phyloP scores from a whole-genome alignment of 1,284 basidiomycete species.

The Meira miltonrushii region DNA sequence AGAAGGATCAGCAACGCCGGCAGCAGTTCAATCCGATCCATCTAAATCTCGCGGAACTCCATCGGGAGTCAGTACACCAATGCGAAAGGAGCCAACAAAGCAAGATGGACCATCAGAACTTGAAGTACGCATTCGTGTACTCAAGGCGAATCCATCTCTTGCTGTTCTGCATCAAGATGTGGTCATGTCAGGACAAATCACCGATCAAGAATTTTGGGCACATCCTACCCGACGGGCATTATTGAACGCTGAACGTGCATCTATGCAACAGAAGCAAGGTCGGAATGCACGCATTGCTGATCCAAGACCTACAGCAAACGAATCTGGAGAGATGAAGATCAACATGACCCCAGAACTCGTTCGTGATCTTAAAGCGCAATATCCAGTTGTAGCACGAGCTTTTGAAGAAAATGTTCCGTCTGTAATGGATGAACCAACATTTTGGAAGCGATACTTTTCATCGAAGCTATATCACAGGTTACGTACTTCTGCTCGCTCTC shows the following conservation, averaged over 20 bases:
- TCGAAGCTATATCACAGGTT: constrained; percentile 91
- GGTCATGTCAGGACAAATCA: constrained; percentile 33
- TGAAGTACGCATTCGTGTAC: constrained; percentile 39
- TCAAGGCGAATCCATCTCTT: constrained; percentile 37
- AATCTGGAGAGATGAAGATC: constrained; percentile 64
- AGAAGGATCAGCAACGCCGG: background rate
- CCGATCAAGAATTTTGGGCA: constrained; percentile 50
- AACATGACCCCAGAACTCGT: constrained; percentile 87
- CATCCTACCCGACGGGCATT: constrained; percentile 45
- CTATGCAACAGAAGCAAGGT: constrained; percentile 38
- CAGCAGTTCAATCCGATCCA: background rate
- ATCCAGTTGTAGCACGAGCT: constrained; percentile 84
- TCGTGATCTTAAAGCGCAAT: constrained; percentile 94
- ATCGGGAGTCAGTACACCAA: background rate
- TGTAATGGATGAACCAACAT: constrained; percentile 78
- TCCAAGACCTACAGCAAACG: constrained; percentile 41
- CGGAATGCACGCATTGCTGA: constrained; percentile 48
- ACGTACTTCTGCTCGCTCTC: constrained; percentile 81
- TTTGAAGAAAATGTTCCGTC: constrained; percentile 87
- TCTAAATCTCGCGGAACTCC: background rate
- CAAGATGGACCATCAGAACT: constrained; percentile 26
- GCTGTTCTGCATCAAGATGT: constrained; percentile 45
- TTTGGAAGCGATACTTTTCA: constrained; percentile 95
- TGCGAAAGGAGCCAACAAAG: background rate
- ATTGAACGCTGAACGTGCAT: constrained; percentile 38